A percentile compares a stretch with the other conserved stretches of the same genome.
Conservation (phyloP, 805 yeast species). For the Hyphopichia homilentoma region DNA sequence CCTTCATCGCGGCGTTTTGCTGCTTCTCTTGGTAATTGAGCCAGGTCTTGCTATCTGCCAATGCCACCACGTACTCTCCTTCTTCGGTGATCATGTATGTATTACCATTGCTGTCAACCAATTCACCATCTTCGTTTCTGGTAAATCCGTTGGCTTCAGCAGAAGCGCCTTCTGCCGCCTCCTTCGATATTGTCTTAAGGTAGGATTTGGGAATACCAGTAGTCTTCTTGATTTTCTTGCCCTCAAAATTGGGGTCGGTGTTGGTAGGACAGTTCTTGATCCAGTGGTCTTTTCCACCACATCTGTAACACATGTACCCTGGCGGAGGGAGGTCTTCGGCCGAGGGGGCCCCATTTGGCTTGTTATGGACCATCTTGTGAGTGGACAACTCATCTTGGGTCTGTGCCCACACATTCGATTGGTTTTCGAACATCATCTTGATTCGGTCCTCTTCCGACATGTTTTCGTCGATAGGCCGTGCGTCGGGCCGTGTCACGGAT, state of each 20-base stretch:
- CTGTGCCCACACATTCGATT: slow-evolving; percentile 91
- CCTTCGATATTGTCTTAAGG: slow-evolving; percentile 80
- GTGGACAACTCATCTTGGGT: slow-evolving; percentile 89
- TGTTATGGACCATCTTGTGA: slow-evolving; percentile 70
- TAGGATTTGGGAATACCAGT: slow-evolving; percentile 97
- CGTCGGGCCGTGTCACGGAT: slow-evolving; percentile 12
- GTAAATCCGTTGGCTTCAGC: slow-evolving; percentile 27
- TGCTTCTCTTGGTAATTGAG: slow-evolving; percentile 73
- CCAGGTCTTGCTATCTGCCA: slow-evolving; percentile 93
- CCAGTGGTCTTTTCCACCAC: slow-evolving; percentile 94
- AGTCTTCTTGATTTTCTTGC: slow-evolving; percentile 83
- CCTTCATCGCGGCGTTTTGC: slow-evolving; percentile 43
- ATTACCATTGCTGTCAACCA: slow-evolving; percentile 44
- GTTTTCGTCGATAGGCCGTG: slow-evolving; percentile 35
- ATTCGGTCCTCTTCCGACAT: slow-evolving; percentile 83
- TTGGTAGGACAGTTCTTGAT: slow-evolving; percentile 94
- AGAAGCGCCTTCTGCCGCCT: slow-evolving; percentile 41
- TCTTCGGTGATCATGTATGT: slow-evolving; percentile 86
- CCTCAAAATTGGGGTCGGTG: slow-evolving; percentile 90
- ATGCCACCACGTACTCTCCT: slow-evolving; percentile 93
- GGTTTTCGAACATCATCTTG: slow-evolving; percentile 86
- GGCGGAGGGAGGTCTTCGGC: slow-evolving; percentile 86
- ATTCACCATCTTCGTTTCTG: slow-evolving; percentile 40
- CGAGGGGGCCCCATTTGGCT: slow-evolving; percentile 32
- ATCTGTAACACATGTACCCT: slow-evolving; percentile 92